A percentile compares a stretch with the other conserved stretches of the same genome.
Evolutionary conservation across 768 basidiomycete species (phyloP).

Genomic region (Hericium rajendrae): DNA sequence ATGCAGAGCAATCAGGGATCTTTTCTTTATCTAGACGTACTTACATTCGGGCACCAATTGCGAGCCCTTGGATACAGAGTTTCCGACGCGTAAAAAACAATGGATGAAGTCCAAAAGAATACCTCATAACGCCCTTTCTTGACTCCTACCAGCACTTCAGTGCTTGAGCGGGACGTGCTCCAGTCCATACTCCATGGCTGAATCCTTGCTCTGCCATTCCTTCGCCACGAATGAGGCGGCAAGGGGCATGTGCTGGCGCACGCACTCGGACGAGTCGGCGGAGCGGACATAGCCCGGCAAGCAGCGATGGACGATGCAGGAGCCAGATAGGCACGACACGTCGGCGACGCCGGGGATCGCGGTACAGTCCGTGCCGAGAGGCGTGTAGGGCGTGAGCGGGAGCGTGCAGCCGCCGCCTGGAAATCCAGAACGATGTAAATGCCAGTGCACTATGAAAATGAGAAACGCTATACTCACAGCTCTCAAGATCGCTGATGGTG

Average conservation of each 20-base stretch:
- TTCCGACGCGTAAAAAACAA: no score
- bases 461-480: slow-evolving; percentile 31
- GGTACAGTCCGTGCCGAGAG: slow-evolving; percentile 40
- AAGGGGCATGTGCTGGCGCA: background rate
- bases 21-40: no score
- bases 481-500: slow-evolving; percentile 38
- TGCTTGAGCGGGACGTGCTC: slow-evolving; percentile 18
- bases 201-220: background rate
- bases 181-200: slow-evolving; percentile 14
- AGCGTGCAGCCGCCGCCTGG: slow-evolving; percentile 41
- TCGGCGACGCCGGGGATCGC: slow-evolving; percentile 37
- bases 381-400: slow-evolving; percentile 20
- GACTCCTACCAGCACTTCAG: background rate
- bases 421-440: background rate
- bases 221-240: background rate
- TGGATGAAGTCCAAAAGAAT: no score
- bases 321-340: slow-evolving; percentile 35
- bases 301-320: slow-evolving; percentile 38
- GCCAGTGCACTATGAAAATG: background rate
- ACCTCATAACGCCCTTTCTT: no score
- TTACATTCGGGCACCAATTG: no score
- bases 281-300: slow-evolving; percentile 28
- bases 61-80: no score
- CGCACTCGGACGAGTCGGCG: slow-evolving; percentile 13
- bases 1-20: no score